These are phyloP conservation scores for Penicillium maclennaniae DNA, from an alignment of 495 filamentous ascomycete species.

Conservation along the genomic window DNA sequence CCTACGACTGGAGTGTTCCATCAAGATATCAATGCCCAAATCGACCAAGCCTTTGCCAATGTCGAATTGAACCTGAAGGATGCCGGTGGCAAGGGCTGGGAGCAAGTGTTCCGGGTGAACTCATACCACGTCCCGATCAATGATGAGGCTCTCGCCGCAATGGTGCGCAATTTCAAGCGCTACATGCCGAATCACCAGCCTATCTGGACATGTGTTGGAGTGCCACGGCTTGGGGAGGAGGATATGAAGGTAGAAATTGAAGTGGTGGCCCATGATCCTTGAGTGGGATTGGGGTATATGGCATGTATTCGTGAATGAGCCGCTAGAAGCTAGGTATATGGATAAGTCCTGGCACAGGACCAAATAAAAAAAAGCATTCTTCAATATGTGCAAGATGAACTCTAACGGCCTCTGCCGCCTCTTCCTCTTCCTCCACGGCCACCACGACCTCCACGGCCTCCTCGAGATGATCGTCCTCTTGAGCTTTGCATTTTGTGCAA, in stretches of 20 bases:
- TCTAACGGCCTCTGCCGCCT: slow-evolving; percentile 5
- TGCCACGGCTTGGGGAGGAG: slow-evolving; percentile 37
- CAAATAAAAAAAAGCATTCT: not conserved
- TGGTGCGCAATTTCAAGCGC: slow-evolving; percentile 45
- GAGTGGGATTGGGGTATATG: not conserved
- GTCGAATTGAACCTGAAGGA: slow-evolving; percentile 44
- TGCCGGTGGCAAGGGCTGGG: slow-evolving; percentile 56
- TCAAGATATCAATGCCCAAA: slow-evolving; percentile 41
- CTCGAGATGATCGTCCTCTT: slow-evolving; percentile 38
- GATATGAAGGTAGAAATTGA: slow-evolving; percentile 57
- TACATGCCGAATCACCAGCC: slow-evolving; percentile 50
- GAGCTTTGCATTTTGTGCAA: slow-evolving; percentile 55
- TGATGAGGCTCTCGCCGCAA: slow-evolving; percentile 33
- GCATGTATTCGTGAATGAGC: not conserved
- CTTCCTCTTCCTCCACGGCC: slow-evolving; percentile 5
- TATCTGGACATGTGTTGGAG: slow-evolving; percentile 48
- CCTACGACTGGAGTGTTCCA: slow-evolving; percentile 33
- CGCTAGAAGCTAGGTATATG: not conserved
- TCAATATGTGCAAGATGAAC: not conserved
- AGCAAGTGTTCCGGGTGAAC: slow-evolving; percentile 50
- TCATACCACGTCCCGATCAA: slow-evolving; percentile 46
- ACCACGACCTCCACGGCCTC: slow-evolving; percentile 23
- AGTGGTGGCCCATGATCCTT: slow-evolving; percentile 42
- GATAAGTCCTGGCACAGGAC: not conserved
- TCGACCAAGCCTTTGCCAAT: slow-evolving; percentile 54